These are phyloP conservation scores for Chaetoscypha palmicola DNA, from an alignment of 2,329 filamentous ascomycete genomes.

Conservation along the genomic window DNA sequence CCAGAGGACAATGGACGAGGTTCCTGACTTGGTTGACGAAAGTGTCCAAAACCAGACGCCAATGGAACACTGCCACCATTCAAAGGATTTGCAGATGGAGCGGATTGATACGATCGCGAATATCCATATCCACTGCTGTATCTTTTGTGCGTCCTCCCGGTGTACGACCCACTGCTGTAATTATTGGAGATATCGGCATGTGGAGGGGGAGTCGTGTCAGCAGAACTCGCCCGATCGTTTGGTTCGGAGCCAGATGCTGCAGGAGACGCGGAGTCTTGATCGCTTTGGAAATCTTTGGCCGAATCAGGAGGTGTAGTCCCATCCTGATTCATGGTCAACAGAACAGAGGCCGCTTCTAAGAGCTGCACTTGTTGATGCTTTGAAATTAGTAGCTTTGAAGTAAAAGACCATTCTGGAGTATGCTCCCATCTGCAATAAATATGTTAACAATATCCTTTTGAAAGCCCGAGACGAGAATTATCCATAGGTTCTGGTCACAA, in stretches of 20 bases:
- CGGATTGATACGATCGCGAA: slow-evolving; percentile 77
- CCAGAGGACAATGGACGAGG: slow-evolving; percentile 74
- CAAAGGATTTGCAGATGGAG: slow-evolving; percentile 46
- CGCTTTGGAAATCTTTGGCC: slow-evolving; percentile 64
- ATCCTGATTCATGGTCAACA: slow-evolving; percentile 78
- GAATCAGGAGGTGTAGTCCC: slow-evolving; percentile 57
- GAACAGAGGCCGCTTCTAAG: slow-evolving; percentile 90
- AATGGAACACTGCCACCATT: slow-evolving; percentile 46
- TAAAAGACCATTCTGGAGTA: slow-evolving; percentile 94
- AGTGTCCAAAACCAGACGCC: slow-evolving; percentile 36
- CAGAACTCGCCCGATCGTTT: slow-evolving; percentile 72
- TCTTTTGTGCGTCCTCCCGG: slow-evolving; percentile 43
- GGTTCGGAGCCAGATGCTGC: slow-evolving; percentile 74
- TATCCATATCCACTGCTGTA: slow-evolving; percentile 51
- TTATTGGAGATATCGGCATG: slow-evolving; percentile 49
- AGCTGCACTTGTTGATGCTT: slow-evolving; percentile 99
- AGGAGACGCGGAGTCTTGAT: slow-evolving; percentile 75
- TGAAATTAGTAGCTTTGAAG: slow-evolving; percentile 95
- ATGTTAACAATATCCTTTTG: slow-evolving; percentile 29
- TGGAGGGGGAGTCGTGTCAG: slow-evolving; percentile 88
- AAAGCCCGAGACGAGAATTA: slow-evolving; percentile 16
- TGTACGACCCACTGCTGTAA: slow-evolving; percentile 34
- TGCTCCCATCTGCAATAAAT: slow-evolving; percentile 83
- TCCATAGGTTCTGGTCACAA: slow-evolving; percentile 34
- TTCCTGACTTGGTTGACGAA: slow-evolving; percentile 69